These are phyloP conservation scores for Linum usitatissimum DNA, from an alignment of 345 rosid species.

Conservation along the genomic window DNA sequence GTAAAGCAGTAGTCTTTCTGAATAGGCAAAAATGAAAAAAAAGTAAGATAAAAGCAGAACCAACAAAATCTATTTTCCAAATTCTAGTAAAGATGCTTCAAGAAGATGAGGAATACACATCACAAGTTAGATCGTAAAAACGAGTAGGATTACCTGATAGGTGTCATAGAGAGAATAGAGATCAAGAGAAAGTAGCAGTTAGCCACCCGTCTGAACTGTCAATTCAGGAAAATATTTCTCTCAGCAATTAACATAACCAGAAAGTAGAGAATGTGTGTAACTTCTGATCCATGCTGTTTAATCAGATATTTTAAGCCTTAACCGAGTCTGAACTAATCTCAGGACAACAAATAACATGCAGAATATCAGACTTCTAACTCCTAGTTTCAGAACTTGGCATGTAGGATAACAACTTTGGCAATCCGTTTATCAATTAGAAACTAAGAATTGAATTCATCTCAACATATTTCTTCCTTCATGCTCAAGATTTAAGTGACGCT, in stretches of 20 bases:
- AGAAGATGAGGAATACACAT: background rate
- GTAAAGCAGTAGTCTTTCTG: background rate
- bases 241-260: conserved; percentile 19
- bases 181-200: conserved; percentile 90
- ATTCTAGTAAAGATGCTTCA: background rate
- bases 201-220: conserved; percentile 99
- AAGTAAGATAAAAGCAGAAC: background rate
- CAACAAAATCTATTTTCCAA: background rate
- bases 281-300: background rate
- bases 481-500: no score
- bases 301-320: background rate
- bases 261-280: background rate
- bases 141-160: conserved; percentile 58
- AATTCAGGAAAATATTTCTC: conserved; percentile 26
- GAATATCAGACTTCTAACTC: background rate
- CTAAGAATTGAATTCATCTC: no score
- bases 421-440: no score
- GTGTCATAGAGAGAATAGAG: conserved; percentile 86
- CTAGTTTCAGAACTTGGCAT: background rate
- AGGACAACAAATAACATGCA: no score
- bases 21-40: no score
- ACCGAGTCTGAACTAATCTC: background rate
- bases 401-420: background rate
- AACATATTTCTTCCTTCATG: no score
- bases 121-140: background rate